These are phyloP conservation scores for Scedosporium dehoogii DNA, from an alignment of 2,329 filamentous ascomycete species.

Conservation along the genomic window DNA sequence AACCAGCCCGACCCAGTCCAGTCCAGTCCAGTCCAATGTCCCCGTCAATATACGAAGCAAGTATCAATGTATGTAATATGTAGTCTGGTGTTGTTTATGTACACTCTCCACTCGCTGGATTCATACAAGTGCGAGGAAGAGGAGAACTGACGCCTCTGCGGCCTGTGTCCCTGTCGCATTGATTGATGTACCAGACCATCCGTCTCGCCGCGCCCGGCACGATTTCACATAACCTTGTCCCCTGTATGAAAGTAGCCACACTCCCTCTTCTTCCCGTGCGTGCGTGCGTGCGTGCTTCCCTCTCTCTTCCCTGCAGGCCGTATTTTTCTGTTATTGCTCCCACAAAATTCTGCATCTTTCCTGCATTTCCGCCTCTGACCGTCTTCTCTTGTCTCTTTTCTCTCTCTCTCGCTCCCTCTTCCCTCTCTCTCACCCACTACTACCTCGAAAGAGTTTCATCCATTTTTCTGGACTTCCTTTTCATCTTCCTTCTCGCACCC, in stretches of 20 bases:
- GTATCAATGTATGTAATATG: too few species aligned
- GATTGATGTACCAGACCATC: not conserved
- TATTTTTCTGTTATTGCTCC: not conserved
- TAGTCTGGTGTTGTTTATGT: too few species aligned
- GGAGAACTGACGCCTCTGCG: not conserved
- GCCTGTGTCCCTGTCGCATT: not conserved
- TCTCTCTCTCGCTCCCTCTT: conserved; percentile 8
- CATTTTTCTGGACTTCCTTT: not conserved
- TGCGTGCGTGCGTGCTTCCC: not conserved
- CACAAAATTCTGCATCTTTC: conserved; percentile 8
- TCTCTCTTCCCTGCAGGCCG: not conserved
- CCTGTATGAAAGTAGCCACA: not conserved
- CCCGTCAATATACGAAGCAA: too few species aligned
- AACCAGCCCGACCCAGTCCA: not conserved
- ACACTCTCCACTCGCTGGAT: too few species aligned
- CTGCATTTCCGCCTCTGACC: conserved; percentile 14
- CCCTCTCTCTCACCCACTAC: conserved; percentile 7
- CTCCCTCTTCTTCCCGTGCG: not conserved
- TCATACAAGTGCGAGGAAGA: not conserved
- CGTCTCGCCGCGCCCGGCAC: not conserved
- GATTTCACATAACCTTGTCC: not conserved
- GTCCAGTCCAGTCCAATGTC: not conserved
- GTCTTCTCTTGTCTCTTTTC: conserved; percentile 11
- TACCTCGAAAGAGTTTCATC: conserved; percentile 1
- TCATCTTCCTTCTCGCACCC: not conserved